These are phyloP conservation scores for Syncephalis plumigaleata DNA, from an alignment of 371 early-diverging fungal species.

Conservation along the genomic window DNA sequence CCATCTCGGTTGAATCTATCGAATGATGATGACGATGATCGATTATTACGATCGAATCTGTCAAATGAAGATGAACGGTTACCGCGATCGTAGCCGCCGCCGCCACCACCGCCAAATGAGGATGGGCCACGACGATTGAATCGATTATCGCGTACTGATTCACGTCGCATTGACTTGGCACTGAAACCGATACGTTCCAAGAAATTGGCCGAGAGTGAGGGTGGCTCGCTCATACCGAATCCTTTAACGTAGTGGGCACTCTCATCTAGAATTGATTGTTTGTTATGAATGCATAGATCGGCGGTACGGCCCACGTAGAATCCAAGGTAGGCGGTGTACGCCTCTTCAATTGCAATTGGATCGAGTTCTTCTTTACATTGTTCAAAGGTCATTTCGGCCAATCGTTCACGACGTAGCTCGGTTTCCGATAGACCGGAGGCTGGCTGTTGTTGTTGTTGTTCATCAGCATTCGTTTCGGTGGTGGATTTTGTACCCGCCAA, in stretches of 20 bases:
- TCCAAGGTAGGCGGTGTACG: constrained; percentile 45
- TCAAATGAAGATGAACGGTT: no score
- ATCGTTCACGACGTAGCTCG: constrained; percentile 16
- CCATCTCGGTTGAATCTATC: no score
- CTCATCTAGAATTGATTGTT: constrained; percentile 7
- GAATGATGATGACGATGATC: no score
- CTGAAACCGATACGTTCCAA: constrained; percentile 15
- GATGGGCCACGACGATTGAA: background rate
- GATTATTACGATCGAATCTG: no score
- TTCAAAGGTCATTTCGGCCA: constrained; percentile 6
- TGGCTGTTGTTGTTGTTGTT: constrained; percentile 22
- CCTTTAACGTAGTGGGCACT: constrained; percentile 10
- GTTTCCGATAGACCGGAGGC: constrained; percentile 15
- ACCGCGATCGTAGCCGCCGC: no score
- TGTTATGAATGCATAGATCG: constrained; percentile 9
- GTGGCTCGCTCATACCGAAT: constrained; percentile 10
- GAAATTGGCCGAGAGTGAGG: constrained; percentile 9
- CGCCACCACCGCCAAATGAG: no score
- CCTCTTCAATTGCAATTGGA: constrained; percentile 26
- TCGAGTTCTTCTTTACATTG: constrained; percentile 8
- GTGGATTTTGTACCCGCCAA: constrained; percentile 22
- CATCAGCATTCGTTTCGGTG: no score
- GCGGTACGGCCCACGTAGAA: constrained; percentile 29
- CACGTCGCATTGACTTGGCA: background rate
- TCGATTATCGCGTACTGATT: constrained; percentile 1